Conservation (phyloP, 2,329 filamentous ascomycete genomes). For the Emmonsia crescens region DNA sequence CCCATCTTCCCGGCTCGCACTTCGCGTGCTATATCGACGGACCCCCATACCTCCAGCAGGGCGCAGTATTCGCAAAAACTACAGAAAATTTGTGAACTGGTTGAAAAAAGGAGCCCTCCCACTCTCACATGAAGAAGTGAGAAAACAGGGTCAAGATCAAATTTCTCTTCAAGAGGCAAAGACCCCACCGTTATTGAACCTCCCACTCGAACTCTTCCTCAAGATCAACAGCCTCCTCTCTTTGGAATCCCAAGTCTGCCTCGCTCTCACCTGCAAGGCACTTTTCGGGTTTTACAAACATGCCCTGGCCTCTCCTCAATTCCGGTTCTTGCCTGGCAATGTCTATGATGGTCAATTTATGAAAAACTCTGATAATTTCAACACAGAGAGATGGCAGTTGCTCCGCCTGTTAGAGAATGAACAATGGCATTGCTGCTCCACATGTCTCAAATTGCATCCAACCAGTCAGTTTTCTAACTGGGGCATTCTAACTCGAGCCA, state of each 20-base stretch:
- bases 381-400: neutral
- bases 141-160: neutral
- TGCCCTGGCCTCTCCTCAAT: neutral
- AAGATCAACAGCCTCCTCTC: constrained; percentile 1
- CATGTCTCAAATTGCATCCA: constrained; percentile 1
- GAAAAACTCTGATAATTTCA: neutral
- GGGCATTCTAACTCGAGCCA: neutral
- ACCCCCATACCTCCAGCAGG: neutral
- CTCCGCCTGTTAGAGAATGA: constrained; percentile 1
- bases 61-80: neutral
- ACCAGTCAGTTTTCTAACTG: neutral
- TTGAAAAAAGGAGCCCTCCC: neutral
- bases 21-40: neutral
- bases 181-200: neutral
- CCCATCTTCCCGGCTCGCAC: neutral
- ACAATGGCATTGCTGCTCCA: constrained; percentile 2
- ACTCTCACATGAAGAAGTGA: neutral
- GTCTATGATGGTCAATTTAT: neutral
- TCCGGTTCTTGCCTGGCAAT: neutral
- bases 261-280: constrained; percentile 3
- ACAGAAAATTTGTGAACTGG: neutral
- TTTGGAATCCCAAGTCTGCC: neutral
- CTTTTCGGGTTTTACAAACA: neutral
- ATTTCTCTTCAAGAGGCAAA: neutral
- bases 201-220: constrained; percentile 1